A percentile compares a stretch with the other conserved stretches of the same genome.
Evolutionary conservation across 177 flowering plant genomes (phyloP).

Genomic region (Vitis hybrid): DNA sequence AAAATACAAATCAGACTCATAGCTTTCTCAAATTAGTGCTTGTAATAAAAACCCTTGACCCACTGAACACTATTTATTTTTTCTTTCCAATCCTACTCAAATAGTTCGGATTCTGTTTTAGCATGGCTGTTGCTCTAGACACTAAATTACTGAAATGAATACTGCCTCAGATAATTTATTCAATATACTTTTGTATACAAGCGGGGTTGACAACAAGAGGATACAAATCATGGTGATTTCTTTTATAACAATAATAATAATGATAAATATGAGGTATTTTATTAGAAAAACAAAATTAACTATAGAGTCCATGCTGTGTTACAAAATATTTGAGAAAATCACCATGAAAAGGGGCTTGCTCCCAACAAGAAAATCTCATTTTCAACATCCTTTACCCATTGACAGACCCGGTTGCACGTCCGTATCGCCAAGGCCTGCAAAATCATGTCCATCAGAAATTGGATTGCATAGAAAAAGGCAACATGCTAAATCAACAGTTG

Average conservation of each 20-base stretch:
- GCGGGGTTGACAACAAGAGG: background rate
- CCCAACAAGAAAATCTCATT: constrained; percentile 92
- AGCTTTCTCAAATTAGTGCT: no score
- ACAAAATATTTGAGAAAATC: constrained; percentile 26
- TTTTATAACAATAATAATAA: background rate
- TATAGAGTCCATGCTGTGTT: constrained; percentile 14
- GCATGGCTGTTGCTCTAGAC: background rate
- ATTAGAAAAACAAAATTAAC: constrained; percentile 10
- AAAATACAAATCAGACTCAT: no score
- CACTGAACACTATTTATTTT: no score
- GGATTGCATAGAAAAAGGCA: background rate
- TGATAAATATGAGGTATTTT: background rate
- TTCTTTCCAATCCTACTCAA: no score
- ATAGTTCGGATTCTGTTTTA: no score
- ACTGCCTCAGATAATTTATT: background rate
- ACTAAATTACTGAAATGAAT: background rate
- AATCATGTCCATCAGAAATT: constrained; percentile 7
- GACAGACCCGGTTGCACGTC: constrained; percentile 89
- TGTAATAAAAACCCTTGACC: no score
- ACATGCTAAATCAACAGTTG: no score
- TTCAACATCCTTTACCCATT: constrained; percentile 96
- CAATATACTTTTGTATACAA: background rate
- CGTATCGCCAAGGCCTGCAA: constrained; percentile 89
- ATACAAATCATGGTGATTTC: background rate
- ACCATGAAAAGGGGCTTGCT: constrained; percentile 97